phyloP scores from a whole-genome alignment of 176 grass and related monocot genomes.

The Oryza meridionalis region DNA sequence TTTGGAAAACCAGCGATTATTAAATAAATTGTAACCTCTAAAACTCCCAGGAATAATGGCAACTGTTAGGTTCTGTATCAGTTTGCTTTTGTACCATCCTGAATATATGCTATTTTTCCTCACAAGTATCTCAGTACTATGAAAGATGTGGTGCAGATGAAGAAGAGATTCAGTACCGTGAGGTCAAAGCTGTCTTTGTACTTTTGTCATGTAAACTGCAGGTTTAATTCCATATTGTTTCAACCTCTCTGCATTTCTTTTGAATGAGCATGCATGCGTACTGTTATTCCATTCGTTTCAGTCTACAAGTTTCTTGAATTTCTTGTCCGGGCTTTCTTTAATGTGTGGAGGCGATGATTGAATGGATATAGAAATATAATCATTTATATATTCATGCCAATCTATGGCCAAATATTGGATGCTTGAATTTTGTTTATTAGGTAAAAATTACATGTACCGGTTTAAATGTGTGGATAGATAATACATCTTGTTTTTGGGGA shows the following conservation, averaged over 20 bases:
- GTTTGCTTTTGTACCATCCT: background rate
- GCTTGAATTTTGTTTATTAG: no score
- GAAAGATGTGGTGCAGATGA: background rate
- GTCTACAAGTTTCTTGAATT: background rate
- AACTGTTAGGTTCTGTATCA: conserved; percentile 98
- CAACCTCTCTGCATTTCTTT: background rate
- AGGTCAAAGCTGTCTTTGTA: background rate
- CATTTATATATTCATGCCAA: no score
- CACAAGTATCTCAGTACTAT: background rate
- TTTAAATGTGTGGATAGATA: no score
- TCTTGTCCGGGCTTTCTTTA: background rate
- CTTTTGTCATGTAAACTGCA: no score
- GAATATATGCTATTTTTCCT: conserved; percentile 14
- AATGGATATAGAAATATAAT: no score
- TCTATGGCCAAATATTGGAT: no score
- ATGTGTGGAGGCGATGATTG: background rate
- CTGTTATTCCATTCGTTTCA: conserved; percentile 10
- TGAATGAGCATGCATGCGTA: background rate
- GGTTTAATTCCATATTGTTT: background rate
- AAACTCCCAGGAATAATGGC: conserved; percentile 60
- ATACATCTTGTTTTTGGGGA: no score
- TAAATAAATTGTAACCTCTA: conserved; percentile 28
- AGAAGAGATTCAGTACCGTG: background rate
- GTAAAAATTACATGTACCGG: no score
- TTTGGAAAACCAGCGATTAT: conserved; percentile 28